Percentiles rank a stretch among this genome's conserved stretches.
phyloP scores from a whole-genome alignment of 306 rosid species.

The Vigna unguiculata region DNA sequence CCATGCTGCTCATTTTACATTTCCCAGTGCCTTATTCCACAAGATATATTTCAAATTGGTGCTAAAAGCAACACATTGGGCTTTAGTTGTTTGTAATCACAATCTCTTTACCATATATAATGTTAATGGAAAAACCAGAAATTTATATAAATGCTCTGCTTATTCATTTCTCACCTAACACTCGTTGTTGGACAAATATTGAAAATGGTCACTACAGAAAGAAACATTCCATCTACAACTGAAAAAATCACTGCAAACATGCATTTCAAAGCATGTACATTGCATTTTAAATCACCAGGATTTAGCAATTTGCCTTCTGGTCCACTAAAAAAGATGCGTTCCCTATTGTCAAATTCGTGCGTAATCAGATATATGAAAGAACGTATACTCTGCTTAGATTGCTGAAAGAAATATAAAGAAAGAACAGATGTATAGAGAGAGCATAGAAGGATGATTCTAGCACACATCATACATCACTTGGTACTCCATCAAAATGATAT shows the following conservation, averaged over 20 bases:
- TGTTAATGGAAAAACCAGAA: not conserved
- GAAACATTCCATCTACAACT: constrained; percentile 36
- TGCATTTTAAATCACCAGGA: constrained; percentile 19
- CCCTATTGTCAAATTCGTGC: constrained; percentile 4
- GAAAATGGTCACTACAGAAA: constrained; percentile 31
- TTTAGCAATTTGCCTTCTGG: constrained; percentile 17
- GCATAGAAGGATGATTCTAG: not conserved
- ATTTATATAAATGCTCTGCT: constrained; percentile 3
- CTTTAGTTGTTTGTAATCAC: no score
- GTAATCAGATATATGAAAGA: not conserved
- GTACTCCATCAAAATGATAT: not conserved
- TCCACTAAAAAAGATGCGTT: constrained; percentile 1
- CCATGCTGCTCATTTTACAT: constrained; percentile 45
- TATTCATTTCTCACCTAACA: constrained; percentile 45
- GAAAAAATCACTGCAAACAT: not conserved
- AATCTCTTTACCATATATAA: not conserved
- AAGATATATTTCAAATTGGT: constrained; percentile 30
- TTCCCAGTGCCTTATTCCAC: constrained; percentile 39
- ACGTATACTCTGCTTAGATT: constrained; percentile 2
- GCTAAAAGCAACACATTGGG: constrained; percentile 22
- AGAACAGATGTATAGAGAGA: not conserved
- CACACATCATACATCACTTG: not conserved
- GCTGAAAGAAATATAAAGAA: constrained; percentile 4
- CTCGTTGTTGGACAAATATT: constrained; percentile 39
- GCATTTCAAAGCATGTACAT: not conserved